Evolutionary conservation across 768 basidiomycete genomes (phyloP).

Genomic region (Calocybe indica): DNA sequence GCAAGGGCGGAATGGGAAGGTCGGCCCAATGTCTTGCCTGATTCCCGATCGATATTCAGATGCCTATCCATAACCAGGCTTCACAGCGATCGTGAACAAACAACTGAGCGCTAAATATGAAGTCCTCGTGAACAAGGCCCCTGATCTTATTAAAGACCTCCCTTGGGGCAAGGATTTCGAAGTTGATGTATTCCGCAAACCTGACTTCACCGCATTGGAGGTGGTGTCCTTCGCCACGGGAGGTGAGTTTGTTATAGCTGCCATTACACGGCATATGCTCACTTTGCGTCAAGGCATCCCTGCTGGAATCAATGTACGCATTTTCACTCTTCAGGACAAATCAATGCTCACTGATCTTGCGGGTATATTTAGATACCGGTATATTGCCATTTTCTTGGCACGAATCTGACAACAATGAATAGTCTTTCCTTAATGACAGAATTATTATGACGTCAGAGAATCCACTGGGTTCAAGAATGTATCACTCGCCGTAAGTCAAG

Average conservation of each 20-base stretch:
- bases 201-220: constrained; percentile 84
- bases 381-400: no score
- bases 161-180: constrained; percentile 74
- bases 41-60: constrained; percentile 4
- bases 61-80: constrained; percentile 40
- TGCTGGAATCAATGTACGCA: constrained; percentile 72
- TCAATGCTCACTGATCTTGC: not conserved
- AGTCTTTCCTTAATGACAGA: constrained; percentile 33
- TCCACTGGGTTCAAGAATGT: constrained; percentile 87
- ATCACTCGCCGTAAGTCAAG: constrained; percentile 57
- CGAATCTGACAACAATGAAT: no score
- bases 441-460: constrained; percentile 82
- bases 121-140: constrained; percentile 66
- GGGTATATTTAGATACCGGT: constrained; percentile 53
- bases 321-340: not conserved
- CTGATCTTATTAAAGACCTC: constrained; percentile 71
- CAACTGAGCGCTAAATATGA: constrained; percentile 78
- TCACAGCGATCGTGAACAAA: constrained; percentile 87
- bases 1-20: constrained; percentile 95
- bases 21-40: constrained; percentile 13
- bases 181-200: constrained; percentile 75
- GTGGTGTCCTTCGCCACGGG: constrained; percentile 80
- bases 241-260: constrained; percentile 34
- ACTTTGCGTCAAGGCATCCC: constrained; percentile 55
- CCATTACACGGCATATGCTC: not conserved